These are phyloP conservation scores for Aspergillus affinis DNA, from an alignment of 495 filamentous ascomycete species.

Conservation along the genomic window DNA sequence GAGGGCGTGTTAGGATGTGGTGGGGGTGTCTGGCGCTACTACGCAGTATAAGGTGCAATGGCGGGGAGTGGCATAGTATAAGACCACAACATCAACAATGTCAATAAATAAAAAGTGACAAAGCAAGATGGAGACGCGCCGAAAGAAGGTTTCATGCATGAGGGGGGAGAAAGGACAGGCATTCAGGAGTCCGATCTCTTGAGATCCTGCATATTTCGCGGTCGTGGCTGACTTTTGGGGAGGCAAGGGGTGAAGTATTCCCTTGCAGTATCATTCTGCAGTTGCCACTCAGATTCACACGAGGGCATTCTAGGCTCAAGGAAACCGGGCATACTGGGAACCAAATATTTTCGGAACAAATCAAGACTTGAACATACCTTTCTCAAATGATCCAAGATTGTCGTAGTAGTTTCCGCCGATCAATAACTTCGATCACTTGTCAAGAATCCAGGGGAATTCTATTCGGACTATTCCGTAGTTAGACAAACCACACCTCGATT, in stretches of 20 bases:
- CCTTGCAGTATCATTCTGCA: slow-evolving; percentile 17
- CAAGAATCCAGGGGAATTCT: slow-evolving; percentile 8
- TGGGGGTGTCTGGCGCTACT: slow-evolving; percentile 1
- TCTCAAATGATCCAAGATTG: not conserved
- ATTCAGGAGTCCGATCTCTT: slow-evolving; percentile 4
- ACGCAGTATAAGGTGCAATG: slow-evolving; percentile 4
- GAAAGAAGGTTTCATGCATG: not conserved
- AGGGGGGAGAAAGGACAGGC: not conserved
- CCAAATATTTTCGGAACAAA: not conserved
- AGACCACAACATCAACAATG: slow-evolving; percentile 11
- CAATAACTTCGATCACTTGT: slow-evolving; percentile 4
- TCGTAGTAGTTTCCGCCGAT: slow-evolving; percentile 8
- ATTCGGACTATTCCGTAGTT: not conserved
- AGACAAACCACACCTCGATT: not conserved
- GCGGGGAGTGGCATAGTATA: slow-evolving; percentile 13
- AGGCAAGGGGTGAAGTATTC: slow-evolving; percentile 14
- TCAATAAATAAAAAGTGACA: slow-evolving; percentile 15
- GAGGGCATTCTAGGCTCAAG: not conserved
- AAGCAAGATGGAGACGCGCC: slow-evolving; percentile 8
- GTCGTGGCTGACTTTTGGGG: not conserved
- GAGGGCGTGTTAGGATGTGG: not conserved
- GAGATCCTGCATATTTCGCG: slow-evolving; percentile 5
- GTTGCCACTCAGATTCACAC: slow-evolving; percentile 6
- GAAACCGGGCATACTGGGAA: not conserved
- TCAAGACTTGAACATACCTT: slow-evolving; percentile 7